Evolutionary conservation across 768 basidiomycete species (phyloP).

Genomic region (Lentinus brumalis): DNA sequence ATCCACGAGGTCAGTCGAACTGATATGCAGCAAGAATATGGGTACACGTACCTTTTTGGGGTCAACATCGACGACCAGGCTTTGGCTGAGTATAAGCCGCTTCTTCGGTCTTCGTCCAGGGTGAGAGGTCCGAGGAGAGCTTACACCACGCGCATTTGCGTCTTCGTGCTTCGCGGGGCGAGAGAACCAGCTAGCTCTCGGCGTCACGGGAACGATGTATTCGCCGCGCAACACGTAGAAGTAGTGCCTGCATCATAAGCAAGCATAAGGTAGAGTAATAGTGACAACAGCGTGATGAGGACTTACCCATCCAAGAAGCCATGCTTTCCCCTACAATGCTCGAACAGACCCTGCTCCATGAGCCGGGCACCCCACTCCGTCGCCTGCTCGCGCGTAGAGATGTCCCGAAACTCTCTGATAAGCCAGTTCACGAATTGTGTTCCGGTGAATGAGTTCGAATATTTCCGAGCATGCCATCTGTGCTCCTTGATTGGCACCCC

Average conservation of each 20-base stretch:
- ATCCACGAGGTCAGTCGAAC: not conserved
- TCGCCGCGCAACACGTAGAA: constrained; percentile 85
- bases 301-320: constrained; percentile 86
- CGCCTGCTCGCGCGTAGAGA: constrained; percentile 79
- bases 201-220: constrained; percentile 69
- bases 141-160: constrained; percentile 32
- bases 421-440: constrained; percentile 91
- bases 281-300: not conserved
- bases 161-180: constrained; percentile 46
- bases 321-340: constrained; percentile 78
- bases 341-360: constrained; percentile 81
- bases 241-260: constrained; percentile 61
- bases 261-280: not conserved
- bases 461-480: constrained; percentile 76
- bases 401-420: constrained; percentile 87
- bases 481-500: constrained; percentile 83
- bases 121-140: constrained; percentile 10
- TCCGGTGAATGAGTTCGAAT: constrained; percentile 86
- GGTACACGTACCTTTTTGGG: constrained; percentile 55
- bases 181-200: constrained; percentile 69
- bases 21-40: not conserved
- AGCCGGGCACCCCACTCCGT: constrained; percentile 77
- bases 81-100: constrained; percentile 78
- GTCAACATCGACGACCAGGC: constrained; percentile 89
- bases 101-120: constrained; percentile 45